Evolutionary conservation across 1,284 basidiomycete species (phyloP).

Genomic region (Fistulinella cinereoalba): DNA sequence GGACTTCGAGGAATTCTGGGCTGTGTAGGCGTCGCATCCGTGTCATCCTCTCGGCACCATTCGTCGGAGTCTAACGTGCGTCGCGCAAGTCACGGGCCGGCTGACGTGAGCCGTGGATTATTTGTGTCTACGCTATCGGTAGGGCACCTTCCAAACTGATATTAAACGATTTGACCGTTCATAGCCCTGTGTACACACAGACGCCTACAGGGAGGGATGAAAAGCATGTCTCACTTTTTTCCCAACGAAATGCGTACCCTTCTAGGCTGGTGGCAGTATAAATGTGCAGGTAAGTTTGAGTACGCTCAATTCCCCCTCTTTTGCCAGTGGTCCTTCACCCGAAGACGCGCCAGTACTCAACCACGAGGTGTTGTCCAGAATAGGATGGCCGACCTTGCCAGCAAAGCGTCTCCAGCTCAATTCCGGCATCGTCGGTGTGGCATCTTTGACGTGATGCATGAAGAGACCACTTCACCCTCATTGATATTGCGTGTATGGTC

Average conservation of each 20-base stretch:
- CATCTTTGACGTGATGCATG: slow-evolving; percentile 24
- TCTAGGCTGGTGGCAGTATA: no score
- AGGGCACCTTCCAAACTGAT: slow-evolving; percentile 7
- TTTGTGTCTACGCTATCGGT: not conserved
- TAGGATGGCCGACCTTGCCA: not conserved
- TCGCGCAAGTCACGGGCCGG: no score
- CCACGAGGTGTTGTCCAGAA: not conserved
- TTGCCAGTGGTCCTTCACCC: no score
- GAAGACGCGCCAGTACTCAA: no score
- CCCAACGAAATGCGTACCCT: not conserved
- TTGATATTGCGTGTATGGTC: not conserved
- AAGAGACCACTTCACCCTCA: slow-evolving; percentile 7
- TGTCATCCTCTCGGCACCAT: not conserved
- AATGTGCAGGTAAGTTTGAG: no score
- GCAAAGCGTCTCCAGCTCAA: not conserved
- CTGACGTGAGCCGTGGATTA: no score
- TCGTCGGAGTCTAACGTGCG: no score
- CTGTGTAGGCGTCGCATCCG: not conserved
- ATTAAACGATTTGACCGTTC: slow-evolving; percentile 1
- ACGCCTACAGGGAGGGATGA: slow-evolving; percentile 11
- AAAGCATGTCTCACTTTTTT: slow-evolving; percentile 3
- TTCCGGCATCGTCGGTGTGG: slow-evolving; percentile 15
- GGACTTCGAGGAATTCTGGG: not conserved
- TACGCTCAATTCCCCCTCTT: no score
- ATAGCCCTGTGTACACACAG: not conserved